Evolutionary conservation across 1,284 basidiomycete genomes (phyloP), one percentile per base, ranked within the genome.

Genomic region (Grifola frondosa): DNA sequence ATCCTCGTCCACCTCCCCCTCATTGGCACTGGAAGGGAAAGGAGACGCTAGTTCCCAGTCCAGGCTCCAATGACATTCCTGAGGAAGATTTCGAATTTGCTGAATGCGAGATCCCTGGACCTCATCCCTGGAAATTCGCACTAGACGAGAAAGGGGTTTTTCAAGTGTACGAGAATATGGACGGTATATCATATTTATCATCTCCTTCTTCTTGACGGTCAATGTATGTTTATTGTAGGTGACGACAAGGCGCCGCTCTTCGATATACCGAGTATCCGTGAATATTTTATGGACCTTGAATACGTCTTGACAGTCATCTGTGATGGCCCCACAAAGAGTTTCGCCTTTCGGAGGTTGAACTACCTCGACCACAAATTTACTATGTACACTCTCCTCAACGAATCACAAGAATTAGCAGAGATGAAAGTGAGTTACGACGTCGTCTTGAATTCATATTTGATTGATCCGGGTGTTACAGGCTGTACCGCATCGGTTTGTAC

Each of bases 241-340:
- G 22, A 42, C 31, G 61, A 68, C 33, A 72, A 73, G 44, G 73
- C 73, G 40, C 88, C 91, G 0, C 62, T 88, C 0, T 92, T 88
- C 60, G 76, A 84, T 44, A 78, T 99, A 4, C 95, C 95, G 2
- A 83, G 79, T 31, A 88, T 98, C 37, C 78, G 87, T 52, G 95
- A 98, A 63, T 99, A 98, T 65, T 99, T 97, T 63, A 75, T 90
- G 37, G 97, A 99, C 63, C 80, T 99, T n/a, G 96, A 99, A 63
- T 92, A 85, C 60, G 75, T 94, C 8, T 77, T 95, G 10, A 72
- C 75, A 9, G 88, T 94, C 46, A 95, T 96, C 50, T 81, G 90
- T 1, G 91, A 96, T 59, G 96, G 97, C 0, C 97, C 97, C 0
- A 88, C 92, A 5, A 99, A 99, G 70, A 92, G 88, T 55, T 97